Evolutionary conservation across 2,329 filamentous ascomycete genomes (phyloP), one percentile per base, ranked within the genome.

Genomic region (Mariannaea sp.): DNA sequence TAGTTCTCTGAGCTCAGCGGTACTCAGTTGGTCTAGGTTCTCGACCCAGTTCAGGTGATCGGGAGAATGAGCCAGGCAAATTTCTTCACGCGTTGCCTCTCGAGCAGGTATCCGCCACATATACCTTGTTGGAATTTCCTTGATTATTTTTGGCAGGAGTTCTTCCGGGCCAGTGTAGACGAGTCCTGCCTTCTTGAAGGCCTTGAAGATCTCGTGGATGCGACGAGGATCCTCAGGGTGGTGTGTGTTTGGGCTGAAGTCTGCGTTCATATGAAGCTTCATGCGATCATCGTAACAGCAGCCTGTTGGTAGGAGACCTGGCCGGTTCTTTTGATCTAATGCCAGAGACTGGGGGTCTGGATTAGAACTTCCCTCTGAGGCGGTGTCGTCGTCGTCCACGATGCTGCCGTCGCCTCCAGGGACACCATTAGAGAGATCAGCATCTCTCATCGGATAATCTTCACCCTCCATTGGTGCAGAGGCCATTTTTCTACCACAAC

Each of bases 171-270:
- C 84, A 3, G 73, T 78, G 58, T 79, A 92, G 7, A 96, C 84
- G 2, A 97, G 80, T 0, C 91, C 92, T 32, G 87, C 88, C 61
- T 87, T 82, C 68, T 89, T 91, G 63, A 99, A 88, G 32, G 90
- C 90, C 63, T 90, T 88, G 80, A 94, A 96, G 62, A 99, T 99
- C 65, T 90, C 88, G 65, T 92, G 90, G 55, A 99, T 97, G 12
- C 94, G 86, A 22, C 91, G 81, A 1, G 94, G 94, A 65, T 99
- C 94, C 71, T 99, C 94, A 0, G 94, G 94, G 67, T 99, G 94
- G 45, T 95, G 87, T 17, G 93, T 88, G 41, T 86, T 82, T 1
- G 81, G 80, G 14, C 82, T 84, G 67, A 85, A 87, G 69, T 90
- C 86, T 13, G 90, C 86, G 68, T 97, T 96, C 49, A 92, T 89